Evolutionary conservation across 805 yeast genomes (phyloP).

Genomic region (Naumovozyma dairenensis): DNA sequence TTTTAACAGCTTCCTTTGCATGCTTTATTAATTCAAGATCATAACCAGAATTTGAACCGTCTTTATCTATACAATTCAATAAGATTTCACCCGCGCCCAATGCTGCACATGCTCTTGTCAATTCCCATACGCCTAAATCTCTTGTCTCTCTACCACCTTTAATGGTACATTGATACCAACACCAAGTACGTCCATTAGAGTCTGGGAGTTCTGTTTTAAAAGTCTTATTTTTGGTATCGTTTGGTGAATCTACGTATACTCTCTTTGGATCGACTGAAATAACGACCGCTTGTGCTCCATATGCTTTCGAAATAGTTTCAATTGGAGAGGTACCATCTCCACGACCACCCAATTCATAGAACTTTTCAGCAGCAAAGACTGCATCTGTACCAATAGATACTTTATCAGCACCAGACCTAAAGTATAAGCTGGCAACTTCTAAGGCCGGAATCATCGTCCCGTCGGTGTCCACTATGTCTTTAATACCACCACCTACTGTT

Average conservation of each 20-base stretch:
- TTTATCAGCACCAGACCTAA: constrained; percentile 96
- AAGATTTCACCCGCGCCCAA: constrained; percentile 95
- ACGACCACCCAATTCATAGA: constrained; percentile 44
- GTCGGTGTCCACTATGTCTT: constrained; percentile 79
- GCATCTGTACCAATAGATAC: constrained; percentile 98
- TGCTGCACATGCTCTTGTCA: constrained; percentile 79
- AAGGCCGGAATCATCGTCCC: constrained; percentile 74
- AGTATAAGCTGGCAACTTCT: constrained; percentile 84
- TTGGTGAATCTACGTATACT: constrained; percentile 54
- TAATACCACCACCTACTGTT: constrained; percentile 97
- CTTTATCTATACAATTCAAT: constrained; percentile 91
- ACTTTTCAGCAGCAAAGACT: constrained; percentile 80
- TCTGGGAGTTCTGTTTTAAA: constrained; percentile 60
- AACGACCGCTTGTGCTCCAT: constrained; percentile 96
- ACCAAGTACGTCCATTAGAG: constrained; percentile 80
- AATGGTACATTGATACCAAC: constrained; percentile 92
- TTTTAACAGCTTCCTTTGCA: constrained; percentile 62
- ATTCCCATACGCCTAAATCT: constrained; percentile 85
- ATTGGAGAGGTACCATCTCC: constrained; percentile 78
- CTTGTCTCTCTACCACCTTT: constrained; percentile 92
- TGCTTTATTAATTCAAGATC: constrained; percentile 78
- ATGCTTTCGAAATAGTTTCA: constrained; percentile 83
- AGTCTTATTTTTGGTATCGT: constrained; percentile 49
- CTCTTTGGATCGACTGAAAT: constrained; percentile 97
- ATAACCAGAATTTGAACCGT: constrained; percentile 91